Evolutionary conservation across 495 filamentous ascomycete species (phyloP).

Genomic region (Cercophora sp.): DNA sequence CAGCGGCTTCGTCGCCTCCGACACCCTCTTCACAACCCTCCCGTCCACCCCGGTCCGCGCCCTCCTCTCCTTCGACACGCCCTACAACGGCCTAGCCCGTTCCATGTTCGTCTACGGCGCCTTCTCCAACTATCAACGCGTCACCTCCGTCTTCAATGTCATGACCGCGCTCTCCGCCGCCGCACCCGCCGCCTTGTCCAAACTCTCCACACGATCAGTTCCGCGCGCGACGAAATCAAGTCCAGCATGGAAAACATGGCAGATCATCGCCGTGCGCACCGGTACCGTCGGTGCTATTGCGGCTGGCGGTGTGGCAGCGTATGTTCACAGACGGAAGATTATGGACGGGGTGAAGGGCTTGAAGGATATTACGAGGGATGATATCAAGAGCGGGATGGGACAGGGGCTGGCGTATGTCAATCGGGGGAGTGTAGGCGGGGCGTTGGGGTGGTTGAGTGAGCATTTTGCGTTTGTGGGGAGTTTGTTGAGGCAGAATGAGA

Average conservation of each 20-base stretch:
- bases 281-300: conserved; percentile 83
- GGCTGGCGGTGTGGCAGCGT: conserved; percentile 82
- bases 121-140: conserved; percentile 81
- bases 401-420: conserved; percentile 50
- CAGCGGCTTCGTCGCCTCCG: conserved; percentile 83
- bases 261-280: conserved; percentile 77
- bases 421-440: conserved; percentile 42
- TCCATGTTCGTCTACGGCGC: conserved; percentile 87
- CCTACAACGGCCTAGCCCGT: conserved; percentile 83
- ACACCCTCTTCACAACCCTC: conserved; percentile 61
- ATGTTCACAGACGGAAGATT: conserved; percentile 71
- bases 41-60: conserved; percentile 60
- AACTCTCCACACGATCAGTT: conserved; percentile 48
- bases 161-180: conserved; percentile 55
- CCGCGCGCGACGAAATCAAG: conserved; percentile 20
- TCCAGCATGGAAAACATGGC: conserved; percentile 61
- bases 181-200: conserved; percentile 45
- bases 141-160: conserved; percentile 68
- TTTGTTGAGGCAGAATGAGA: conserved; percentile 41
- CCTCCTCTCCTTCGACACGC: conserved; percentile 90
- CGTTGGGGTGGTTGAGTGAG: conserved; percentile 45
- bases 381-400: conserved; percentile 37
- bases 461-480: conserved; percentile 47
- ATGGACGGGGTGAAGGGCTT: conserved; percentile 50
- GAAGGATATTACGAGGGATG: conserved; percentile 35